Evolutionary conservation across 495 filamentous ascomycete genomes (phyloP), one percentile per base, ranked within the genome.

Genomic region (Penicillium paradoxum): DNA sequence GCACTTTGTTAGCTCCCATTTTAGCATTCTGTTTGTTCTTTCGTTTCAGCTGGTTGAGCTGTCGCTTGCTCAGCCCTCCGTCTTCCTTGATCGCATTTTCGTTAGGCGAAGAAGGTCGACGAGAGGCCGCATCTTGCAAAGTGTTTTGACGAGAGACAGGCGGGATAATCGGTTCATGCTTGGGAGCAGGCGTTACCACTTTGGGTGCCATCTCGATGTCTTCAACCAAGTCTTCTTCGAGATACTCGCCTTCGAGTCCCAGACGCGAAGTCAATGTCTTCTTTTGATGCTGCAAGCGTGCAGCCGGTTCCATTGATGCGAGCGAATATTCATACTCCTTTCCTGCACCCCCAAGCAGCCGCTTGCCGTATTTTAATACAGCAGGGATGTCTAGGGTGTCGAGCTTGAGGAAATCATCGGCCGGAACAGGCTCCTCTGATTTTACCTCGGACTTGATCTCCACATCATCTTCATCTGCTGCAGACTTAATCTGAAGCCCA

Each of bases 1-100:
- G 79, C 34, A 95, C 90, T 66, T 97, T 97, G 51, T 86, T 90
- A 13, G 86, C 86, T 32, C 89, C 86, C 63, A 88, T 84, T 64
- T 90, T 91, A 8, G 90, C 90, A 60, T 87, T 86, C 48, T 82
- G 76, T 64, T 92, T 95, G 27, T 88, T 83, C 64, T 95, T 95
- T 14, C 93, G 83, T 67, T 98, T 98, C 9, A 98, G 76, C 49
- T 89, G 88, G 61, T 97, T 98, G 24, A 96, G 77, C 64, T 97
- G 93, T 13, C 93, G 84, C 51, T 90, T 88, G 72, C 91, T 97
- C 14, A 97, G 73, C 3, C 82, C 84, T 0, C 79, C 67, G 45
- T 93, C 89, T 45, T 90, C 89, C 8, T 70, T 49, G 60, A 71
- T 58, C 74, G 76, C 39, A 34, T 65, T 57, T 44, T 83, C 79